Base-by-base conservation (phyloP, 768 basidiomycete species). In the Pleurotus salmoneostramineus region DNA sequence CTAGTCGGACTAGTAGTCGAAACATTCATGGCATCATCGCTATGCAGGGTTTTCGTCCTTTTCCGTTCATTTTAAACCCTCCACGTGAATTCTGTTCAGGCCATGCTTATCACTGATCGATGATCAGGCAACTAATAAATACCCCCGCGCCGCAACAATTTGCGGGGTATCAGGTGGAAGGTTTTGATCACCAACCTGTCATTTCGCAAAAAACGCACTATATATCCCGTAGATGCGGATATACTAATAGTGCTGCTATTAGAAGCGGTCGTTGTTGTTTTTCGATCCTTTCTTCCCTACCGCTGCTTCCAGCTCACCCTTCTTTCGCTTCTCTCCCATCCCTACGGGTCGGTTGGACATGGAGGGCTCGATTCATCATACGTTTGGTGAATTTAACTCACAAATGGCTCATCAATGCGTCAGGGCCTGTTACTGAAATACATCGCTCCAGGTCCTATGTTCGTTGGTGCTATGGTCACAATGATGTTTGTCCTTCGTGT, bases 381-480 rank as follows among this genome's bases (percentile, higher is more conserved):
- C 48, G 21, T 49, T 49, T 49, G 48, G 48, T 49, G 5, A 6
- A 31, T 49, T 6, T 40, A 14, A 3, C n/a, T 3, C 15, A 2
- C n/a, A 40, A 10, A n/a, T 40, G 8, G 37, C 8, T 40, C 37
- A 40, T 10, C 37, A 40, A 40, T 3, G 8, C 2, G 8, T 40
- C 37, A 40, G 21, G 21, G 21, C 21, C 21, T 27, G 21, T 40
- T 40, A 40, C n/a, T 40, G 10, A 11, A 45, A 10, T 45, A 6
- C 10, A 11, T 45, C 44, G n/a, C 40, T n/a, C n/a, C 32, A 55
- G 54, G 49, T 37, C 48, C 56, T 8, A 60, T 59, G 49, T 50
- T 56, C 46, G 50, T 56, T 42, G 56, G 43, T 31, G 54, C 47
- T 11, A 45, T 52, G 40, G 17, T 60, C 31, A 47, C 55, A 6